Evolutionary conservation across 1,139 yeast species (phyloP), one percentile per base, ranked within the genome.

Genomic region (Sugiyamaella sp.): DNA sequence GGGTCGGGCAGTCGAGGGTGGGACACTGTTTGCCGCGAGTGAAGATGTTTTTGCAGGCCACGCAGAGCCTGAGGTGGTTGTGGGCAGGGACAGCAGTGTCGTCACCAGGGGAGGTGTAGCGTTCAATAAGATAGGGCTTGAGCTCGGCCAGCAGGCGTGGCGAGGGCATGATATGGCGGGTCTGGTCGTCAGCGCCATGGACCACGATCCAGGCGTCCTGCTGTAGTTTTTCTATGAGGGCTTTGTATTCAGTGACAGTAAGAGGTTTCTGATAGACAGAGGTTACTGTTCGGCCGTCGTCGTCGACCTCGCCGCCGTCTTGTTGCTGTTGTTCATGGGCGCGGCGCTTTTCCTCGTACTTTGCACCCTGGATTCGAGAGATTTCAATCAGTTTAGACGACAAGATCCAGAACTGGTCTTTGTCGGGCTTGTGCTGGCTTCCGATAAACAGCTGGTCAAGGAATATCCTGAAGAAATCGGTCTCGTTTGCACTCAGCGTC

Each of bases 41-140:
- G 4, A 82, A 80, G 12, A 84, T 69, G 33, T 78, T 81, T n/a
- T 72, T 69, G 66, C 90, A 85, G 17, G 80, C 82, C 24, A 62
- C 59, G 62, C 91, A 85, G 9, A 64, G 35, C 4, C 74, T 66
- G 1, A 84, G 63, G 22, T 75, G 71, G 1, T 82, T 85, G 29
- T 69, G 69, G 3, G 67, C 67, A 3, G 47, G 27, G 3, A 21
- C 24, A 2, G 14, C 37, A 6, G 39, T 14, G 20, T 44, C 41
- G 32, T 44, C 47, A 8, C 9, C 35, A 19, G 39, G 22, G 12
- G 65, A 65, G 0, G 68, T 64, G 2, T 80, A 84, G 58, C 72
- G 78, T 24, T 79, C 73, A 22, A 74, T 78, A 6, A 66, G 52
- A 49, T 61, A 64, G 6, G 56, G 49, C 22, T 53, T 53, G 39